Evolutionary conservation across 2,329 filamentous ascomycete genomes (phyloP), one percentile per base, ranked within the genome.

Genomic region (Penicillium glabrum): DNA sequence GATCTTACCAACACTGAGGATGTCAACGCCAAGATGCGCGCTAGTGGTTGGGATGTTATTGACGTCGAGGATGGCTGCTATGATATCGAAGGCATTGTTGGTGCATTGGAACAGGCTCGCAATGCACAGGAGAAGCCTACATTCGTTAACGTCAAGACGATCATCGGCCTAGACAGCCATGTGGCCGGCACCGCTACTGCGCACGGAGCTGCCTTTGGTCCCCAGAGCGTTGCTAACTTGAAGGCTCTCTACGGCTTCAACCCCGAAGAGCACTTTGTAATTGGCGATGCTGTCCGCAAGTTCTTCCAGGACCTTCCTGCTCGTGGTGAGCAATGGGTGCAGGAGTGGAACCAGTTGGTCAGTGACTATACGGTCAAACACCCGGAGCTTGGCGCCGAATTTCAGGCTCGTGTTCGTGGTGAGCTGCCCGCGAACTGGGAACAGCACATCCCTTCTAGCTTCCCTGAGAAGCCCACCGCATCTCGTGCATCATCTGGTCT

Each of bases 181-280:
- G 72, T 75, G 1, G 76, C 75, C 4, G 77, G 77, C 1, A 67
- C 63, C 14, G 83, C 83, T 3, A 78, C 79, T 21, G 81, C 84
- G 1, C 85, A 87, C 59, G 84, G 84, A 23, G 84, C 80, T 11
- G 82, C 84, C 1, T 83, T 84, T 41, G 84, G 83, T 6, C 69
- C 75, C 1, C 76, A 81, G 1, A 82, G 83, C 51, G 80, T 87
- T 2, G 79, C 75, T 0, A 73, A 79, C n/a, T 80, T 85, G 69
- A 87, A 87, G 75, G 75, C 69, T 43, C 68, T 69, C 3, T 77
- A 78, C 44, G 80, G 79, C 4, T 78, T 84, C 62, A 73, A 85
- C 58, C 76, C 81, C 0, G 77, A 81, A 0, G 69, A 79, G 58
- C 70, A 74, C 53, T 82, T 82, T 55, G 69, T 76, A 24, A 69